Evolutionary conservation across 2,329 filamentous ascomycete species (phyloP).

Genomic region (Trichophyton mentagrophytes): DNA sequence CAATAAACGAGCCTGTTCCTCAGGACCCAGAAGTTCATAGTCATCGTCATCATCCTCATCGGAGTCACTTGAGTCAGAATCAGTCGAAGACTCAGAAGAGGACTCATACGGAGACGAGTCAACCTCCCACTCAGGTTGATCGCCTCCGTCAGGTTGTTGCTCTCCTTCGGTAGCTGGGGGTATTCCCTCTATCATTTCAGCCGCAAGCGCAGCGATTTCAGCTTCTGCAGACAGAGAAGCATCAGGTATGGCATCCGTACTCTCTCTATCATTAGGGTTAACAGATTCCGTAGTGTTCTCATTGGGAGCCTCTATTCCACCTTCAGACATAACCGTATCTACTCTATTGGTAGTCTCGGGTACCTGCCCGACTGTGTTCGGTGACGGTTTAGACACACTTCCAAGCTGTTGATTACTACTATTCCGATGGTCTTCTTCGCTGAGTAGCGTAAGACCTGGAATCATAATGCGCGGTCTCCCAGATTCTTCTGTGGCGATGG

Average conservation of each 20-base stretch:
- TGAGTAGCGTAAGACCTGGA: constrained; percentile 27
- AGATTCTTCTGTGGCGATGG: constrained; percentile 2
- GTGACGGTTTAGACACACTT: not conserved
- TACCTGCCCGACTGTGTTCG: not conserved
- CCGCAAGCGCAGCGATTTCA: constrained; percentile 1
- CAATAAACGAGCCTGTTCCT: constrained; percentile 70
- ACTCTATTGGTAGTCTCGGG: not conserved
- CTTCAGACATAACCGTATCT: not conserved
- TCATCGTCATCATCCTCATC: constrained; percentile 42
- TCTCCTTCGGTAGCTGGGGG: constrained; percentile 5
- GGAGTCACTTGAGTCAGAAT: constrained; percentile 51
- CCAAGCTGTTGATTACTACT: not conserved
- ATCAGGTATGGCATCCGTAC: not conserved
- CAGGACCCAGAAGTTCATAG: constrained; percentile 63
- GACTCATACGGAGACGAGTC: constrained; percentile 67
- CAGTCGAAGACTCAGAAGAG: constrained; percentile 37
- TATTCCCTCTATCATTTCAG: constrained; percentile 2
- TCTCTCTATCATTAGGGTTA: not conserved
- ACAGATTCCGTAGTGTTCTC: not conserved
- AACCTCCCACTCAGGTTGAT: constrained; percentile 66
- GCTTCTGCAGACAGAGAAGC: not conserved
- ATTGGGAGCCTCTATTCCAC: not conserved
- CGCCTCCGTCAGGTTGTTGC: constrained; percentile 14
- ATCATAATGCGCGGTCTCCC: constrained; percentile 19
- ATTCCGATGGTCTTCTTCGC: not conserved